Evolutionary conservation across 2,329 filamentous ascomycete genomes (phyloP).

Genomic region (Talaromyces sp.): DNA sequence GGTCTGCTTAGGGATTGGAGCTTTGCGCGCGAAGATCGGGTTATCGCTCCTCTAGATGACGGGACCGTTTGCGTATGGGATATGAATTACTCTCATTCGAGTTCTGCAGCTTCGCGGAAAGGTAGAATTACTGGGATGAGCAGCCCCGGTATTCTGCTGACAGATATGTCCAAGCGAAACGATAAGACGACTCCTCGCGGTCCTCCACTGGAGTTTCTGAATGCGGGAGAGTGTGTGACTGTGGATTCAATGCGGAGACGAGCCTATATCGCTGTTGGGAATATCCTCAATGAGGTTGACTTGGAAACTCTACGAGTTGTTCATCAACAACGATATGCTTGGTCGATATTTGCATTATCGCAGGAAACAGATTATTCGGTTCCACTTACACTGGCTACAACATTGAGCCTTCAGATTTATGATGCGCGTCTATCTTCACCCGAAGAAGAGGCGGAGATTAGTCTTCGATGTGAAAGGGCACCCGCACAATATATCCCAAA

Average conservation of each 20-base stretch:
- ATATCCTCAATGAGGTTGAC: slow-evolving; percentile 74
- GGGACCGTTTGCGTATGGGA: slow-evolving; percentile 88
- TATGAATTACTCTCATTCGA: slow-evolving; percentile 44
- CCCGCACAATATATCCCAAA: slow-evolving; percentile 23
- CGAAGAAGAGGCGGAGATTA: slow-evolving; percentile 34
- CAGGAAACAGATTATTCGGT: slow-evolving; percentile 57
- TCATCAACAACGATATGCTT: slow-evolving; percentile 67
- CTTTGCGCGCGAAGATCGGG: slow-evolving; percentile 52
- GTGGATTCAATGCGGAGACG: slow-evolving; percentile 63
- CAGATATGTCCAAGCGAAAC: slow-evolving; percentile 62
- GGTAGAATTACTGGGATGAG: slow-evolving; percentile 61
- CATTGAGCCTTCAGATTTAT: slow-evolving; percentile 73
- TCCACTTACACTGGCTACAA: slow-evolving; percentile 79
- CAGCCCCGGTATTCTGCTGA: slow-evolving; percentile 60
- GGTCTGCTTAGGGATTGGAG: slow-evolving; percentile 58
- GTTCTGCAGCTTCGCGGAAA: slow-evolving; percentile 38
- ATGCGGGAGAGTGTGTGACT: slow-evolving; percentile 74
- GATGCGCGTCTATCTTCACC: slow-evolving; percentile 56
- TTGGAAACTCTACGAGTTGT: slow-evolving; percentile 66
- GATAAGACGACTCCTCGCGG: slow-evolving; percentile 25
- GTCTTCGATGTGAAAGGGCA: slow-evolving; percentile 30
- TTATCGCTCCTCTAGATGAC: slow-evolving; percentile 76
- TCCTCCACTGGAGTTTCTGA: slow-evolving; percentile 33
- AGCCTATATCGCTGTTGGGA: slow-evolving; percentile 76
- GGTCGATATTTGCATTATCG: slow-evolving; percentile 78